Percentiles rank a stretch among this genome's conserved stretches.
Conservation (phyloP, 208 protist species). For the Blastocrithidia nonstop region DNA sequence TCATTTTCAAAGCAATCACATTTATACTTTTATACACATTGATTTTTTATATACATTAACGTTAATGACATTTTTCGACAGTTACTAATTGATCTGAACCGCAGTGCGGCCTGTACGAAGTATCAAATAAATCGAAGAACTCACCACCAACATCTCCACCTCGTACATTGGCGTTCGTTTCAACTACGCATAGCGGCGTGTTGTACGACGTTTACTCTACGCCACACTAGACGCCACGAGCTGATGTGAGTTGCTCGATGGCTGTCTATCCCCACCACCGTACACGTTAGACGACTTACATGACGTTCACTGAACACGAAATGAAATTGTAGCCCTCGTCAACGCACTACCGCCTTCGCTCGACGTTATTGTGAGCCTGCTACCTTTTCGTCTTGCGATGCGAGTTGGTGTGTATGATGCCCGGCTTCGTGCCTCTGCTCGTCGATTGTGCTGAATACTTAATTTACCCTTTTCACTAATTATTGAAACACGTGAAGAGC, state of each 20-base stretch:
- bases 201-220: constrained; percentile 46
- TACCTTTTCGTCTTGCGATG: constrained; percentile 56
- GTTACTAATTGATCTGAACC: constrained; percentile 40
- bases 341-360: constrained; percentile 18
- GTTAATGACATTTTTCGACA: background rate
- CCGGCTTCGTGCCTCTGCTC: constrained; percentile 33
- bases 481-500: constrained; percentile 36
- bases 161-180: constrained; percentile 5
- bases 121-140: constrained; percentile 8
- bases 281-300: constrained; percentile 10
- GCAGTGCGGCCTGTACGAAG: constrained; percentile 18
- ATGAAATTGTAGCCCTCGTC: constrained; percentile 24
- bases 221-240: constrained; percentile 20
- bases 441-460: constrained; percentile 56
- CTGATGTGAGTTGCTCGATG: constrained; percentile 43
- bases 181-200: constrained; percentile 36
- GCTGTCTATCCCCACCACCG: constrained; percentile 45
- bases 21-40: background rate
- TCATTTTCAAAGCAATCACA: background rate
- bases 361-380: constrained; percentile 28
- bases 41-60: too few relatives aligned
- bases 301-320: constrained; percentile 19
- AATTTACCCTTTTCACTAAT: constrained; percentile 29
- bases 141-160: background rate
- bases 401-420: constrained; percentile 37